Percentiles rank a stretch among this genome's conserved stretches.
Evolutionary conservation across 495 filamentous ascomycete species (phyloP).

Genomic region (Hyphodiscus hymeniophilus): DNA sequence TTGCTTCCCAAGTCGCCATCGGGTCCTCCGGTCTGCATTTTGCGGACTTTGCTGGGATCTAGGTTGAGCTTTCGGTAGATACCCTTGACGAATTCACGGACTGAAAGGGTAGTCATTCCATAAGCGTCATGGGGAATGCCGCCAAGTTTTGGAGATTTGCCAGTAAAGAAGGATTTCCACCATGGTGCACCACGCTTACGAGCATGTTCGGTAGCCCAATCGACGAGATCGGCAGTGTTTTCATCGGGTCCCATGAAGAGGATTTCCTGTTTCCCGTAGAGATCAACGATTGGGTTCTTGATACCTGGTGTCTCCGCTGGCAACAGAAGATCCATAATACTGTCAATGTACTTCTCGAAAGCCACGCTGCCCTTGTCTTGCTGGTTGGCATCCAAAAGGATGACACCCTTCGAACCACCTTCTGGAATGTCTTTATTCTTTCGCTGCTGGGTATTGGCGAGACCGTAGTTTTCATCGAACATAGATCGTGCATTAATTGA

Average conservation of each 20-base stretch:
- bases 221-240: constrained; percentile 93
- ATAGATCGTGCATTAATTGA: constrained; percentile 91
- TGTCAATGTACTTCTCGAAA: constrained; percentile 99
- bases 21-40: constrained; percentile 95
- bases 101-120: constrained; percentile 96
- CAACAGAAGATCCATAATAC: constrained; percentile 88
- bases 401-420: constrained; percentile 95
- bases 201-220: constrained; percentile 97
- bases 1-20: constrained; percentile 97
- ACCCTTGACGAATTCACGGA: constrained; percentile 88
- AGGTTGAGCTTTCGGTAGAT: constrained; percentile 94
- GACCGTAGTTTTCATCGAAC: constrained; percentile 97
- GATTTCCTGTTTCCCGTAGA: constrained; percentile 90
- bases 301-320: constrained; percentile 88
- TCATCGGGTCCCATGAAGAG: constrained; percentile 98
- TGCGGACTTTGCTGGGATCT: constrained; percentile 71
- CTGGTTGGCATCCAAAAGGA: constrained; percentile 85
- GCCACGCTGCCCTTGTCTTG: constrained; percentile 87
- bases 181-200: constrained; percentile 80
- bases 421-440: constrained; percentile 99
- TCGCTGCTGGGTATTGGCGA: constrained; percentile 96
- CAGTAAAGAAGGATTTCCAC: constrained; percentile 99
- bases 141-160: constrained; percentile 90
- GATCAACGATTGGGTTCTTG: constrained; percentile 95
- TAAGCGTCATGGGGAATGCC: constrained; percentile 95